Percentiles rank a stretch among this genome's conserved stretches.
Evolutionary conservation across 2,329 filamentous ascomycete genomes (phyloP).

Genomic region (Nemania abortiva): DNA sequence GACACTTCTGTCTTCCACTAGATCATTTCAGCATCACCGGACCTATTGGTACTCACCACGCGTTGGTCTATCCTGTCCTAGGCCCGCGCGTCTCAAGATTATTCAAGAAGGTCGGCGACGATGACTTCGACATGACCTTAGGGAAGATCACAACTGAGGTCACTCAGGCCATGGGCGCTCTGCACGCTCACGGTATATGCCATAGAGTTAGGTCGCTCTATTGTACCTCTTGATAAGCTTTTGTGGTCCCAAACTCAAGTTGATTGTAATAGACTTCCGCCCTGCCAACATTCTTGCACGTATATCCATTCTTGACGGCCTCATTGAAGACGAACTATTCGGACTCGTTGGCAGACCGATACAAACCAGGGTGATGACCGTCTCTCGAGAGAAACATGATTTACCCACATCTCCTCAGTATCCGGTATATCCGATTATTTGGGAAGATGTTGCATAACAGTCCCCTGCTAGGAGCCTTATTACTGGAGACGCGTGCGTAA

Average conservation of each 20-base stretch:
- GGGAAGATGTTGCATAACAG: neutral
- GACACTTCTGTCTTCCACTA: constrained; percentile 40
- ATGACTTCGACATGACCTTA: constrained; percentile 1
- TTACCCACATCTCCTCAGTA: neutral
- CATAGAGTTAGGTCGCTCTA: neutral
- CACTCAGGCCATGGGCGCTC: neutral
- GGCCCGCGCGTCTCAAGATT: constrained; percentile 44
- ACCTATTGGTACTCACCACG: constrained; percentile 48
- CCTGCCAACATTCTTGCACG: neutral
- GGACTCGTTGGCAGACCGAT: neutral
- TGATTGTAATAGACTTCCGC: neutral
- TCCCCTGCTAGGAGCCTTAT: neutral
- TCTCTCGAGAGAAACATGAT: neutral
- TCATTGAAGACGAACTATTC: neutral
- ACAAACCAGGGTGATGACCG: neutral
- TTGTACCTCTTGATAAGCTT: neutral
- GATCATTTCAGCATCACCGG: constrained; percentile 43
- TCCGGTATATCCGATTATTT: neutral
- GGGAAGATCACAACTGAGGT: neutral
- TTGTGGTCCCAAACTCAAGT: neutral
- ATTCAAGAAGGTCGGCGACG: neutral
- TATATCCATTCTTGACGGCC: neutral
- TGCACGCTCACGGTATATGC: neutral
- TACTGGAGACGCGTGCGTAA: neutral
- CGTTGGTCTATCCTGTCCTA: constrained; percentile 47